Percentiles rank a stretch among this genome's conserved stretches.
Evolutionary conservation across 1,284 basidiomycete genomes (phyloP).

Genomic region (Ganoderma multipileum): DNA sequence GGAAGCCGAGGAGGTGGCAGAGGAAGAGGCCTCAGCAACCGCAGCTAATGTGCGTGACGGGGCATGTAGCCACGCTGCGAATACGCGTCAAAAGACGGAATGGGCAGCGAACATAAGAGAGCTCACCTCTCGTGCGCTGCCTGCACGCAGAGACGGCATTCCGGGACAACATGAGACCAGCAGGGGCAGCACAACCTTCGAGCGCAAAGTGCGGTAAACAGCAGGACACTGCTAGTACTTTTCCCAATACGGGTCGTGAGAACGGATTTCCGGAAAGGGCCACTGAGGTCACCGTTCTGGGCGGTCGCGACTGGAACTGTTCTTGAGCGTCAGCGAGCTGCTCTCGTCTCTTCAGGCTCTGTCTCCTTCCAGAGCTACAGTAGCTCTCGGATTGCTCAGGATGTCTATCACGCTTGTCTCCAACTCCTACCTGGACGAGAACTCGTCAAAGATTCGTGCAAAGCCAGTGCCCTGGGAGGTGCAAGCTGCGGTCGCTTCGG

Average conservation of each 20-base stretch:
- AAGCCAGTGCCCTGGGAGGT: slow-evolving; percentile 99
- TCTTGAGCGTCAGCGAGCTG: background rate
- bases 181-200: slow-evolving; percentile 25
- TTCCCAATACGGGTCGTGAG: slow-evolving; percentile 28
- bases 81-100: background rate
- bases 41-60: slow-evolving; percentile 40
- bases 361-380: slow-evolving; percentile 10
- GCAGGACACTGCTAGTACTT: slow-evolving; percentile 11
- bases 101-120: background rate
- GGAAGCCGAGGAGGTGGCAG: slow-evolving; percentile 28
- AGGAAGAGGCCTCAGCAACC: slow-evolving; percentile 32
- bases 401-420: slow-evolving; percentile 89
- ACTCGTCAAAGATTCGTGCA: slow-evolving; percentile 84
- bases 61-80: slow-evolving; percentile 30
- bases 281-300: slow-evolving; percentile 32
- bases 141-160: slow-evolving; percentile 43
- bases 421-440: slow-evolving; percentile 88
- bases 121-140: slow-evolving; percentile 41
- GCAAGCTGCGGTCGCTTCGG: slow-evolving; percentile 14
- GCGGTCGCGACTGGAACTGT: slow-evolving; percentile 11
- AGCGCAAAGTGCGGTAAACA: slow-evolving; percentile 20
- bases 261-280: slow-evolving; percentile 5
- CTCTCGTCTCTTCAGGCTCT: slow-evolving; percentile 1
- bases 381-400: slow-evolving; percentile 18
- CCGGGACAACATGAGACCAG: slow-evolving; percentile 45